phyloP scores from a whole-genome alignment of 495 filamentous ascomycete species.

The Tetracladium setigerum region DNA sequence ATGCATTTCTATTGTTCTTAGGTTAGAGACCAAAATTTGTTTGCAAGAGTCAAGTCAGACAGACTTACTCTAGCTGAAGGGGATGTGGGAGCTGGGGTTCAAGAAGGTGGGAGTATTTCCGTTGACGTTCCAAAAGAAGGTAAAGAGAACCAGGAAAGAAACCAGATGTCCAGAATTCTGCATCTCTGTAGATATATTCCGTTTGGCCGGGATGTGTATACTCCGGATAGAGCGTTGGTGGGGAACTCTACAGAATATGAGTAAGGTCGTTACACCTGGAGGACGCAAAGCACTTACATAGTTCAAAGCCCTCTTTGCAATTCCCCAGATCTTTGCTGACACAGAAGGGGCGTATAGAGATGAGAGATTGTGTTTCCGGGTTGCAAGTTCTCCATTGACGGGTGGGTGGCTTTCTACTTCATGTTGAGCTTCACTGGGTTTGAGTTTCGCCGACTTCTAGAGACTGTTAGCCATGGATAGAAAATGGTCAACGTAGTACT shows the following conservation, averaged over 20 bases:
- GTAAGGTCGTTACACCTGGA: slow-evolving; percentile 5
- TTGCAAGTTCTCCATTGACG: too few relatives aligned
- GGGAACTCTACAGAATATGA: slow-evolving; percentile 1
- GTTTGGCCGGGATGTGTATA: slow-evolving; percentile 23
- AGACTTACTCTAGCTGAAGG: background rate
- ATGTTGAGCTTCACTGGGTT: too few relatives aligned
- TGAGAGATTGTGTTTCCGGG: too few relatives aligned
- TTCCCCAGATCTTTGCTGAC: slow-evolving; percentile 28
- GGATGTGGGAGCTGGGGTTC: slow-evolving; percentile 13
- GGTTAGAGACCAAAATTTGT: slow-evolving; percentile 24
- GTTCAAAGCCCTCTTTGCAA: slow-evolving; percentile 18
- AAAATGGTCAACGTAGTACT: too few relatives aligned
- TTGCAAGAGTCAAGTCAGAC: slow-evolving; percentile 5
- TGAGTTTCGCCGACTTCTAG: too few relatives aligned
- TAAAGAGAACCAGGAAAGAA: slow-evolving; percentile 34
- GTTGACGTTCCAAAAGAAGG: slow-evolving; percentile 18
- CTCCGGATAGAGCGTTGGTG: slow-evolving; percentile 24
- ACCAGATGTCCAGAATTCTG: slow-evolving; percentile 31
- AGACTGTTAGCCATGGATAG: too few relatives aligned
- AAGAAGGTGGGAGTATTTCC: slow-evolving; percentile 5
- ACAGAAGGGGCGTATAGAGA: slow-evolving; percentile 21
- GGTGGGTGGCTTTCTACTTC: too few relatives aligned
- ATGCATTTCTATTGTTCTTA: slow-evolving; percentile 5
- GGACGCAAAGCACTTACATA: slow-evolving; percentile 4
- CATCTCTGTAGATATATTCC: slow-evolving; percentile 24